Evolutionary conservation across 2,329 filamentous ascomycete species (phyloP), one percentile per base, ranked within the genome.

Genomic region (Phialophora chinensis): DNA sequence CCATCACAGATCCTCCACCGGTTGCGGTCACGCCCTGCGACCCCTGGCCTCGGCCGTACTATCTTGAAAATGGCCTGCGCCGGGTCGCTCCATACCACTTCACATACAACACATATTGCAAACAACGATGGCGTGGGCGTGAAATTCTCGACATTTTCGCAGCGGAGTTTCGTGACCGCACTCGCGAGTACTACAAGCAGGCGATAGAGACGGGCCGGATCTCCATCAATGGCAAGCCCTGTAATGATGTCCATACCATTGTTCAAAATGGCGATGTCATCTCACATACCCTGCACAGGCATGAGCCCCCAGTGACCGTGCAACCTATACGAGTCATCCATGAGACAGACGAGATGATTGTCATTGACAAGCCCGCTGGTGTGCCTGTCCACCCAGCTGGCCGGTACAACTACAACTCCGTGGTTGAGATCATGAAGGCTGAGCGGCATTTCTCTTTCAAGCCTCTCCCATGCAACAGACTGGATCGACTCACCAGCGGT

Each of bases 311-410:
- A 0, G 92, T 97, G 35, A 93, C 92, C 1, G 89, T 88, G 17
- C 87, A 91, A 50, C 87, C 91, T 0, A 90, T 99, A 58, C 87
- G 86, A 17, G 86, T 97, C 54, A 88, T 99, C 47, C 91, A 97
- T 78, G 95, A 99, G 78, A 92, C 97, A 73, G 87, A 96, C 54
- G 90, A 93, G 72, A 90, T 99, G 83, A 90, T 99, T 66, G 93
- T 98, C 68, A 96, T 99, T 77, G 93, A 97, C 81, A 99, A 99
- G 79, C 95, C 95, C 0, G 90, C 94, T 0, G 95, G 95, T 6
- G 89, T 99, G 49, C 95, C 95, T 0, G 95, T 99, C 0, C 95
- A 99, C 77, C 92, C 95, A 5, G 94, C 95, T 0, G 95, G 95
- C 5, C 88, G 95, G 57, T 99, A 99, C 82, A 93, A 94, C 77